These are phyloP conservation scores for Suillus bovinus DNA, from an alignment of 768 basidiomycete genomes.

Conservation along the genomic window DNA sequence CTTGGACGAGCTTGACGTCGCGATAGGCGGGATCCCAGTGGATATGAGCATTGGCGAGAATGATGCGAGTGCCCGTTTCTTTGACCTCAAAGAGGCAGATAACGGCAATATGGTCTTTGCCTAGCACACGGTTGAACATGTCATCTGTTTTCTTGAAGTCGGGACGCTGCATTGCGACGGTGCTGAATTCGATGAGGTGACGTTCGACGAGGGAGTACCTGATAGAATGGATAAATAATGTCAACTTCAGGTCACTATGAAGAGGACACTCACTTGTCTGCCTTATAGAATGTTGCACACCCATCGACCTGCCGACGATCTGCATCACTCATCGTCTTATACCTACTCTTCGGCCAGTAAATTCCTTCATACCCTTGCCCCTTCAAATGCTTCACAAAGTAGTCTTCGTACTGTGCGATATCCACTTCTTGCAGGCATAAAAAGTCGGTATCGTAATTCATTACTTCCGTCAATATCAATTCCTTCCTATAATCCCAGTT, in stretches of 20 bases:
- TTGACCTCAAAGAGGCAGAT: slow-evolving; percentile 85
- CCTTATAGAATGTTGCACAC: slow-evolving; percentile 95
- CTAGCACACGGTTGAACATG: slow-evolving; percentile 98
- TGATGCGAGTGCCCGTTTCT: slow-evolving; percentile 81
- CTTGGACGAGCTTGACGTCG: slow-evolving; percentile 97
- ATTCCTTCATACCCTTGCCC: slow-evolving; percentile 86
- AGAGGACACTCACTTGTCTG: slow-evolving; percentile 64
- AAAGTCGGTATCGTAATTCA: slow-evolving; percentile 82
- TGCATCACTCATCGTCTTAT: slow-evolving; percentile 87
- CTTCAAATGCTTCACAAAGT: slow-evolving; percentile 72
- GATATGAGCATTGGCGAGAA: slow-evolving; percentile 90
- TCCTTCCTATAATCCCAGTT: slow-evolving; percentile 95
- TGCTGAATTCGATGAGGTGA: slow-evolving; percentile 90
- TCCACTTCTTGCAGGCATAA: slow-evolving; percentile 96
- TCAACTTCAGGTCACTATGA: slow-evolving; percentile 5
- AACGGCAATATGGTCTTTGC: slow-evolving; percentile 92
- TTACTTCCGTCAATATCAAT: slow-evolving; percentile 81
- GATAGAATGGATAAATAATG: slow-evolving; percentile 10
- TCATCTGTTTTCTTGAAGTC: slow-evolving; percentile 98
- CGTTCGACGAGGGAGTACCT: slow-evolving; percentile 94
- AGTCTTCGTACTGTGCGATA: slow-evolving; percentile 89
- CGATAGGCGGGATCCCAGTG: slow-evolving; percentile 91
- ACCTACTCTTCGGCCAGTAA: slow-evolving; percentile 89
- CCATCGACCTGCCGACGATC: slow-evolving; percentile 93
- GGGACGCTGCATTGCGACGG: slow-evolving; percentile 87